Evolutionary conservation across 768 basidiomycete species (phyloP).

Genomic region (Strobilomyces dryophilus): DNA sequence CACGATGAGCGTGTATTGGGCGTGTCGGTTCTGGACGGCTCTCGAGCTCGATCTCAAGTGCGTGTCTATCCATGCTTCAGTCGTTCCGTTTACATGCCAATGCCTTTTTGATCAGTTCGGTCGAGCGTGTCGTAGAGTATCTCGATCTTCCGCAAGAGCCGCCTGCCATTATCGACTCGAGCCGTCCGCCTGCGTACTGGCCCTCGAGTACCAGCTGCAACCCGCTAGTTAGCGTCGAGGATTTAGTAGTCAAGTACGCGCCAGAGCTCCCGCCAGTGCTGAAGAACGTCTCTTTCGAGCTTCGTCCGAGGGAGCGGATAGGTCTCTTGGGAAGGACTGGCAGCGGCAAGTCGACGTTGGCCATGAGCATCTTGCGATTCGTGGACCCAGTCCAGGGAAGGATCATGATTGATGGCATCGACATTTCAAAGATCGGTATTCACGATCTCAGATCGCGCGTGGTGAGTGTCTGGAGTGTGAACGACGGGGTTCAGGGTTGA

Average conservation of each 20-base stretch:
- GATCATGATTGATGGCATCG: conserved; percentile 84
- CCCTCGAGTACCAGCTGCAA: conserved; percentile 66
- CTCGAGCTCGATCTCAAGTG: conserved; percentile 76
- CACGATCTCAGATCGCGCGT: conserved; percentile 77
- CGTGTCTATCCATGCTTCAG: conserved; percentile 22
- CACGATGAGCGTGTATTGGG: conserved; percentile 49
- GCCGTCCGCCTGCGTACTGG: conserved; percentile 88
- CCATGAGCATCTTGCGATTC: conserved; percentile 83
- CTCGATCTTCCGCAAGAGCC: conserved; percentile 87
- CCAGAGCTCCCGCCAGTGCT: conserved; percentile 81
- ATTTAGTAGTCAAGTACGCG: conserved; percentile 78
- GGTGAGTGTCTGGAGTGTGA: conserved; percentile 36
- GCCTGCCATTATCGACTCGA: conserved; percentile 65
- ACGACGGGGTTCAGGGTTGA: background rate
- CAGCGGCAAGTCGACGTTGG: conserved; percentile 79
- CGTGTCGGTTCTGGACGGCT: conserved; percentile 46
- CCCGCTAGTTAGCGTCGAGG: conserved; percentile 61
- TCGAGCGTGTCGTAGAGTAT: conserved; percentile 91
- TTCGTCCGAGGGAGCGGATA: conserved; percentile 69
- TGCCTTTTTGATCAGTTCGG: conserved; percentile 48
- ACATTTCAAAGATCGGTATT: conserved; percentile 80
- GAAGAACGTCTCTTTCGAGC: conserved; percentile 66
- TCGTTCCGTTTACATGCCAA: conserved; percentile 6
- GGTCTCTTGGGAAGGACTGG: conserved; percentile 82
- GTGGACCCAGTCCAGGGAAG: conserved; percentile 73